Evolutionary conservation across 2,329 filamentous ascomycete species (phyloP).

Genomic region (Exophiala viscosa): DNA sequence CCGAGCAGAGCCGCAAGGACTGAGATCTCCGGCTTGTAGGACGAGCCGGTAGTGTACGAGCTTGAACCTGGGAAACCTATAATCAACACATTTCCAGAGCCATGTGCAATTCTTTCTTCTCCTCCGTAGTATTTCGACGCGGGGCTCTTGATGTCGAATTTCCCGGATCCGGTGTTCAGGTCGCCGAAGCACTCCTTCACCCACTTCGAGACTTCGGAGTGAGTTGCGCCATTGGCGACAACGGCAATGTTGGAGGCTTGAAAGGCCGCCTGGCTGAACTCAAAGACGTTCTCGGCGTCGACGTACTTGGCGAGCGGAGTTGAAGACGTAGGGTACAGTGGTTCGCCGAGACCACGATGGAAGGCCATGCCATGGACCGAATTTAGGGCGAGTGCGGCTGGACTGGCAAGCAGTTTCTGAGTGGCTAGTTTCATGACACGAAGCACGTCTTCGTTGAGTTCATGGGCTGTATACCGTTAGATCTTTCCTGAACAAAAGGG

Average conservation of each 20-base stretch:
- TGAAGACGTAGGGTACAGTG: constrained; percentile 68
- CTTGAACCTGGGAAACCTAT: constrained; percentile 91
- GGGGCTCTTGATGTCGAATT: constrained; percentile 55
- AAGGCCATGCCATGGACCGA: constrained; percentile 83
- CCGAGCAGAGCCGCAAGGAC: constrained; percentile 87
- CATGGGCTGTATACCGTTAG: constrained; percentile 61
- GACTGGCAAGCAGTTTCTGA: constrained; percentile 61
- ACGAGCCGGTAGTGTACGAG: constrained; percentile 61
- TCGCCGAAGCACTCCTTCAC: constrained; percentile 85
- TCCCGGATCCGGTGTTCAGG: constrained; percentile 49
- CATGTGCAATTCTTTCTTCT: constrained; percentile 81
- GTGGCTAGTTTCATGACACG: constrained; percentile 73
- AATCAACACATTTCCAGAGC: constrained; percentile 74
- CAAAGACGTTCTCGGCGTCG: constrained; percentile 67
- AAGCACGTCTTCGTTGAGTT: constrained; percentile 85
- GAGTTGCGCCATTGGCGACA: constrained; percentile 80
- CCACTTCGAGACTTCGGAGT: constrained; percentile 79
- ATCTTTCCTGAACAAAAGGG: background rate
- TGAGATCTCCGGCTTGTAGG: constrained; percentile 83
- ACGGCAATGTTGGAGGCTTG: constrained; percentile 87
- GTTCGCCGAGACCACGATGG: constrained; percentile 83
- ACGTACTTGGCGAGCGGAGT: constrained; percentile 76
- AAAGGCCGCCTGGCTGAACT: constrained; percentile 76
- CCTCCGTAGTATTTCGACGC: constrained; percentile 88
- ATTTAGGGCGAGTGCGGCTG: constrained; percentile 72